Evolutionary conservation across 2,329 filamentous ascomycete species (phyloP).

Genomic region (Juglanconis oblonga): DNA sequence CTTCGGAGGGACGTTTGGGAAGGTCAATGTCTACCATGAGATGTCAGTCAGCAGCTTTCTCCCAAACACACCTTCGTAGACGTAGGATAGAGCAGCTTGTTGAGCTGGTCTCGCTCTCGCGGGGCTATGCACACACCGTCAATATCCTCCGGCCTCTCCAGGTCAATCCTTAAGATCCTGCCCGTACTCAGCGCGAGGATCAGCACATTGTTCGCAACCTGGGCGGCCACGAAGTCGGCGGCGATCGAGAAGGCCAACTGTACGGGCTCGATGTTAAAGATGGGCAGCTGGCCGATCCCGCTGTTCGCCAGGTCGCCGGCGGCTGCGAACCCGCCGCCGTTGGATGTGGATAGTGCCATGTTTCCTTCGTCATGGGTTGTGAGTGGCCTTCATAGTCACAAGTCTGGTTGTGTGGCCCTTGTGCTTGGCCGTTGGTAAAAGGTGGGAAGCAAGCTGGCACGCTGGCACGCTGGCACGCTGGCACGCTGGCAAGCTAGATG

Average conservation of each 20-base stretch:
- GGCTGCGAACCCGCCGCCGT: slow-evolving; percentile 60
- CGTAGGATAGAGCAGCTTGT: background rate
- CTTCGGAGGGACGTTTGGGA: slow-evolving; percentile 86
- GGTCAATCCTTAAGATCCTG: slow-evolving; percentile 87
- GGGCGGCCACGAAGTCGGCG: slow-evolving; percentile 91
- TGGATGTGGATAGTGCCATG: slow-evolving; percentile 70
- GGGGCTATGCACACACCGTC: slow-evolving; percentile 59
- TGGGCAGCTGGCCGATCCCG: slow-evolving; percentile 61
- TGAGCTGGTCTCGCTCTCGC: background rate
- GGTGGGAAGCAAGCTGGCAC: background rate
- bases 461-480: background rate
- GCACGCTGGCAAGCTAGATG: no score
- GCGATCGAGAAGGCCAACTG: slow-evolving; percentile 92
- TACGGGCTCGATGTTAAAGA: slow-evolving; percentile 92
- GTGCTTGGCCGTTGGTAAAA: background rate
- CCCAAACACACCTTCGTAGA: background rate
- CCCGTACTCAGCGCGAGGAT: slow-evolving; percentile 89
- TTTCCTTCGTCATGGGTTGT: slow-evolving; percentile 13
- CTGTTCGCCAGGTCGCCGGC: slow-evolving; percentile 56
- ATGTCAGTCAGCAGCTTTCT: background rate
- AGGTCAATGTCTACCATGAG: slow-evolving; percentile 81
- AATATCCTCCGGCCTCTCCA: slow-evolving; percentile 91
- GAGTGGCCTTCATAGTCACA: slow-evolving; percentile 15
- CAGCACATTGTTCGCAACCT: slow-evolving; percentile 96
- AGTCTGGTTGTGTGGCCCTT: background rate